Evolutionary conservation across 148 eudicot genomes (phyloP), one percentile per base, ranked within the genome.

Genomic region (Rhododendron mucronatum): DNA sequence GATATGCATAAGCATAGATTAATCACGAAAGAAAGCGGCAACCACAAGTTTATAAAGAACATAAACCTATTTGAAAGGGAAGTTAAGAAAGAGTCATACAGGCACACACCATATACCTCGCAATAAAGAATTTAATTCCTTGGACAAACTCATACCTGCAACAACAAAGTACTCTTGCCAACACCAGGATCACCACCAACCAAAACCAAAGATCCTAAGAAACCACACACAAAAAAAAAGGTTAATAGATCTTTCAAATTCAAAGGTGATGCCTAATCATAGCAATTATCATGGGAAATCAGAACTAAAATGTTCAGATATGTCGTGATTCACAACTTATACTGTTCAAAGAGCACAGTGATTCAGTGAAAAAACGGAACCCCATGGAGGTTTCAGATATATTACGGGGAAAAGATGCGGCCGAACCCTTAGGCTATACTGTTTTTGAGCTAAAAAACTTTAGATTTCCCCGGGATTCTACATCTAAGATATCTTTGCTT

Each of bases 171-270:
- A 87, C 99, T 97, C 90, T 97, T 97, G 83, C 99, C 99, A 89
- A 97, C 98, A 85, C 99, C 99, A 79, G 98, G 99, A 91, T 97
- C 99, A 85, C 99, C 99, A 88, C 99, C 99, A 83, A 97, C 88
- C 90, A 97, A 90, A 83, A 93, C 89, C 89, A 97, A 91, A 85
- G 96, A 97, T 86, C 99, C 99, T 97, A 90, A 14, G 50, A 84
- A 80, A 77, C 20, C 82, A 41, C 45, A 85, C 80, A 35, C n/a
- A 44, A 9, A 83, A 81, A 39, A 30, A 44, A 14, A 53, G 47
- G 37, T 23, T 55, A 45, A 10, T 37, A 55, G 13, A 87, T n/a
- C 33, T 39, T 44, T 26, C 47, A 15, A 86, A 50, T 14, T 50
- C 41, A 9, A 69, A 73, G 50, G 76, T 53, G 33, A 28, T 48